Base-by-base conservation (phyloP, 2,329 filamentous ascomycete genomes). In the Alternaria sp. region DNA sequence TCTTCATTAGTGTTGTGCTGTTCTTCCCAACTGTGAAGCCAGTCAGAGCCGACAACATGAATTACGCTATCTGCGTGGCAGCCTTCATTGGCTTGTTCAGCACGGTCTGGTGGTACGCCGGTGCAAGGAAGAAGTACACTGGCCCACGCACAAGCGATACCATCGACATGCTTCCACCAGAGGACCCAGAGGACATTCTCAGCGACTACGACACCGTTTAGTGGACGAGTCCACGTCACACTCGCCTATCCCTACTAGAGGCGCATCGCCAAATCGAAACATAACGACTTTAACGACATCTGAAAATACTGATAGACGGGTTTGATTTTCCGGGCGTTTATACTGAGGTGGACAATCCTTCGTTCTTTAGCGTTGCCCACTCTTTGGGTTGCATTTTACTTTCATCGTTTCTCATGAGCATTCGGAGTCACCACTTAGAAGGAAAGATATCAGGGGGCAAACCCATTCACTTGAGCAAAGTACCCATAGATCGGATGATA, bases 1-100 rank as follows among this genome's bases (percentile, higher is more conserved):
- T 83, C 27, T 88, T 89, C 69, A 89, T 90, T 65, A 88, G 85
- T 66, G 80, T 85, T 10, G 83, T 89, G n/a, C 77, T 90, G 18
- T 86, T 83, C 73, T 83, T 83, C 76, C 82, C 81, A 4, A 77
- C 80, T 1, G 67, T 74, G n/a, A 78, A 76, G 34, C 81, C 81
- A 2, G 79, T 83, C 16, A 81, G 77, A 3, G 66, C 77, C 1
- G 72, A 73, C 41, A 83, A 83, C 64, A 83, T 84, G 81, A 84
- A 83, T 62, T 83, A 83, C 68, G 81, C 81, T 6, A 78, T 83
- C 30, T 81, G 79, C 20, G 81, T 83, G 2, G 81, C 79, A 0
- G 80, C 63, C 0, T 78, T 81, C 34, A 88, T 88, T 67, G 83
- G 84, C 0, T 66, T 82, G 25, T 81, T 82, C 57, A 81, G 81